Evolutionary conservation across 768 basidiomycete genomes (phyloP).

Genomic region (Phanerochaete sordida): DNA sequence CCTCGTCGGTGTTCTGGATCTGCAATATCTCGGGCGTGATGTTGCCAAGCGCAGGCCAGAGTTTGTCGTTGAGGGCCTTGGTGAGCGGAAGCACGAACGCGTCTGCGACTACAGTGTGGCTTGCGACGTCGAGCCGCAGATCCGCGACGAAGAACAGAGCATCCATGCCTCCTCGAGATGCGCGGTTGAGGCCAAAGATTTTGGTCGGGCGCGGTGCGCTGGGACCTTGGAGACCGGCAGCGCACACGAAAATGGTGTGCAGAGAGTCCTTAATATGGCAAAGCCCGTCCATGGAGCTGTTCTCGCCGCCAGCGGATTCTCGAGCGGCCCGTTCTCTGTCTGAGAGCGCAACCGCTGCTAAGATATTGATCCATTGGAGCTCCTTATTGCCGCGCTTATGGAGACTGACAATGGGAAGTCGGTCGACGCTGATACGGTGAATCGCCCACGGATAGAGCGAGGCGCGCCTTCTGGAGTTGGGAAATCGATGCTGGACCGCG

Average conservation of each 20-base stretch:
- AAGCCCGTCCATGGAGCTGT: not conserved
- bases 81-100: constrained; percentile 42
- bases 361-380: not conserved
- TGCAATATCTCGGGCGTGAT: constrained; percentile 20
- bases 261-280: not conserved
- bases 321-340: not conserved
- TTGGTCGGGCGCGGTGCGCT: not conserved
- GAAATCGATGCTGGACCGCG: not conserved
- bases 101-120: constrained; percentile 48
- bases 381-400: not conserved
- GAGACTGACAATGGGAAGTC: not conserved
- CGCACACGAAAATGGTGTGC: not conserved
- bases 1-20: constrained; percentile 26
- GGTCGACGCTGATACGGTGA: constrained; percentile 2
- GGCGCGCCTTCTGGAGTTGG: not conserved
- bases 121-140: constrained; percentile 44
- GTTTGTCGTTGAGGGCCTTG: constrained; percentile 8
- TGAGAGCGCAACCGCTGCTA: not conserved
- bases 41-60: constrained; percentile 6
- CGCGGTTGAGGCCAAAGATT: constrained; percentile 2
- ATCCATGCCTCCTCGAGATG: constrained; percentile 19
- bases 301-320: not conserved
- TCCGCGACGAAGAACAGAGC: constrained; percentile 44
- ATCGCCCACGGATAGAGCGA: not conserved
- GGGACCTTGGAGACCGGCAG: not conserved